Evolutionary conservation across 2,329 filamentous ascomycete genomes (phyloP).

Genomic region (Sclerotinia trifoliorum): DNA sequence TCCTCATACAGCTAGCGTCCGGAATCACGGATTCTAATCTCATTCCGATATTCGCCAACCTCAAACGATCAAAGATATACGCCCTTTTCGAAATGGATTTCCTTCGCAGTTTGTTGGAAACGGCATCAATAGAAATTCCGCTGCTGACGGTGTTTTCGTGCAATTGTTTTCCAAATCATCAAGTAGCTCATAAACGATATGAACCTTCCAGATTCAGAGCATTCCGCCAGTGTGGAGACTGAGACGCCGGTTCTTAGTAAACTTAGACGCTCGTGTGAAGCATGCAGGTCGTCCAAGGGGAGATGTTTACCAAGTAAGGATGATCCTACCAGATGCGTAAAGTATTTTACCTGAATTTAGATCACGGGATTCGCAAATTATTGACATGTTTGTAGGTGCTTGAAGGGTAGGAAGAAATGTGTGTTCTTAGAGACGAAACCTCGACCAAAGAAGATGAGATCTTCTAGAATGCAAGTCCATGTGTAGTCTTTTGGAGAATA

Average conservation of each 20-base stretch:
- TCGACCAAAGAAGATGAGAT: slow-evolving; percentile 49
- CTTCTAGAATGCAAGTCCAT: slow-evolving; percentile 45
- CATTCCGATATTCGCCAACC: neutral
- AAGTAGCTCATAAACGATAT: neutral
- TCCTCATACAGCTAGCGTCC: neutral
- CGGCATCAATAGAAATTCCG: neutral
- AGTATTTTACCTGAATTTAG: slow-evolving; percentile 50
- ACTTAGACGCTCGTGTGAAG: slow-evolving; percentile 47
- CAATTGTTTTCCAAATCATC: no score
- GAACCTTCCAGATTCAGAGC: neutral
- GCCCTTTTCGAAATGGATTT: neutral
- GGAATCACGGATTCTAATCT: slow-evolving; percentile 16
- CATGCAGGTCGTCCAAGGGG: slow-evolving; percentile 54
- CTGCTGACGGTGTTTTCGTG: neutral
- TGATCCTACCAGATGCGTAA: slow-evolving; percentile 49
- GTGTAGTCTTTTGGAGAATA: neutral
- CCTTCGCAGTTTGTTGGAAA: neutral
- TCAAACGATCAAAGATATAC: slow-evolving; percentile 5
- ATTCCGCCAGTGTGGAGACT: neutral
- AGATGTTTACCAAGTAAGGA: slow-evolving; percentile 52
- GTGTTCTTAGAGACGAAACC: slow-evolving; percentile 51
- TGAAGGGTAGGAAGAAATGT: slow-evolving; percentile 27
- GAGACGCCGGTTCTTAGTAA: slow-evolving; percentile 8
- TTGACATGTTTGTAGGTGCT: slow-evolving; percentile 21
- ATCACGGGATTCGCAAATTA: slow-evolving; percentile 39